Evolutionary conservation across 192 early-diverging fungal genomes (phyloP), one percentile per base, ranked within the genome.

Genomic region (Backusella tuberculispora): DNA sequence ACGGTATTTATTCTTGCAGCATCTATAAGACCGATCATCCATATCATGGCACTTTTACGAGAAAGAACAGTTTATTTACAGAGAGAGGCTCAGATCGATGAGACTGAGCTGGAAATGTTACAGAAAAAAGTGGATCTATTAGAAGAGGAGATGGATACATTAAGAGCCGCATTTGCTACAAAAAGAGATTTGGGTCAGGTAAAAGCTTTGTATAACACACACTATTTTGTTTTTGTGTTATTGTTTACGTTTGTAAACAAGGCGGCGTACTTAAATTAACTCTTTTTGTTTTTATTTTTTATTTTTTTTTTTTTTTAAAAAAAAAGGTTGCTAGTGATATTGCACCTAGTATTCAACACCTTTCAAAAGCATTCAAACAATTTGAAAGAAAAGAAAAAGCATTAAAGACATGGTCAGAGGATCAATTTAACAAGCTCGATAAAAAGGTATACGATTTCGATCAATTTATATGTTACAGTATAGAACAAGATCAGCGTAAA

Each of bases 1-100:
- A 75, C 80, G 3, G 79, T 89, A 10, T 89, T 89, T 73, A 85
- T 89, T 24, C 75, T 89, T 56, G 88, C 88, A 17, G 84, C 88
- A 1, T 78, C 80, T 21, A 84, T 89, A 47, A 79, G 84, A 64
- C 88, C 88, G 17, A 67, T 86, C 1, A 83, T 82, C 17, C 88
- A 89, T 73, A 71, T 85, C 38, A 75, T 87, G 75, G 71, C 69
- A 41, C 74, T 89, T 14, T 73, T 87, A 19, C 82, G 85, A 65
- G 77, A 86, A 38, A 73, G 86, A 47, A 86, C 88, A 2, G 56
- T 88, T 10, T 80, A 84, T 70, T 65, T 89, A 14, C 88, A 89
- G 69, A 84, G 85, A 44, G 82, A 88, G 69, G 73, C 88, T 17
- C 83, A 85, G 63, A 80, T 82, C 14, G 79, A 85, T 8, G 83